Evolutionary conservation across 2,329 filamentous ascomycete genomes (phyloP).

Genomic region (Cladosporium sp.): DNA sequence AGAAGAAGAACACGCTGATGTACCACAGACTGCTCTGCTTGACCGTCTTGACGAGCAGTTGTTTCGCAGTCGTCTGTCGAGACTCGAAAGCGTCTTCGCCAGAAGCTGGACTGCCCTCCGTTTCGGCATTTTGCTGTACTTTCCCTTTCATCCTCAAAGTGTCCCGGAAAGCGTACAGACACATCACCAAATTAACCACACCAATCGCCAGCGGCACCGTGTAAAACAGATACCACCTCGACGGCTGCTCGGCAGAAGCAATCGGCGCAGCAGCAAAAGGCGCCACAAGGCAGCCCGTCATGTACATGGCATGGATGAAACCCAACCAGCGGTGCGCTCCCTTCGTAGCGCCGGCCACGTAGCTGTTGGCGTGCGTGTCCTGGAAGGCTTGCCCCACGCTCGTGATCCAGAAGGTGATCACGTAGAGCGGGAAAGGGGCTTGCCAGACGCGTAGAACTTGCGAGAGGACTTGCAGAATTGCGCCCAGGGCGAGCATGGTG

Average conservation of each 20-base stretch:
- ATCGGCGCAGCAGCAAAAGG: slow-evolving; percentile 19
- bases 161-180: slow-evolving; percentile 17
- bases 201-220: slow-evolving; percentile 17
- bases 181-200: slow-evolving; percentile 16
- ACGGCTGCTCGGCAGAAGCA: slow-evolving; percentile 9
- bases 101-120: too few species aligned
- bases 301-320: slow-evolving; percentile 19
- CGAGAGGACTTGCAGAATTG: slow-evolving; percentile 50
- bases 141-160: slow-evolving; percentile 35
- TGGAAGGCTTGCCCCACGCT: slow-evolving; percentile 60
- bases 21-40: slow-evolving; percentile 51
- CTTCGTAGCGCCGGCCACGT: slow-evolving; percentile 36
- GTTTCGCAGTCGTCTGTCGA: slow-evolving; percentile 29
- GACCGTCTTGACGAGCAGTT: slow-evolving; percentile 45
- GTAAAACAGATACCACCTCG: slow-evolving; percentile 19
- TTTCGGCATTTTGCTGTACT: slow-evolving; percentile 36
- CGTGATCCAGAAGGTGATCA: slow-evolving; percentile 55
- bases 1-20: slow-evolving; percentile 61
- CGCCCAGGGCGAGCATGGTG: slow-evolving; percentile 54
- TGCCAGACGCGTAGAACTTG: slow-evolving; percentile 55
- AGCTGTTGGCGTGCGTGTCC: slow-evolving; percentile 61
- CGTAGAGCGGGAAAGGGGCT: slow-evolving; percentile 55
- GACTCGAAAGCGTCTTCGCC: slow-evolving; percentile 23
- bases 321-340: slow-evolving; percentile 19
- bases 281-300: slow-evolving; percentile 15